Percentiles rank a stretch among this genome's conserved stretches.
These are phyloP conservation scores for Candida michaelii DNA, from an alignment of 805 yeast species.

Conservation along the genomic window DNA sequence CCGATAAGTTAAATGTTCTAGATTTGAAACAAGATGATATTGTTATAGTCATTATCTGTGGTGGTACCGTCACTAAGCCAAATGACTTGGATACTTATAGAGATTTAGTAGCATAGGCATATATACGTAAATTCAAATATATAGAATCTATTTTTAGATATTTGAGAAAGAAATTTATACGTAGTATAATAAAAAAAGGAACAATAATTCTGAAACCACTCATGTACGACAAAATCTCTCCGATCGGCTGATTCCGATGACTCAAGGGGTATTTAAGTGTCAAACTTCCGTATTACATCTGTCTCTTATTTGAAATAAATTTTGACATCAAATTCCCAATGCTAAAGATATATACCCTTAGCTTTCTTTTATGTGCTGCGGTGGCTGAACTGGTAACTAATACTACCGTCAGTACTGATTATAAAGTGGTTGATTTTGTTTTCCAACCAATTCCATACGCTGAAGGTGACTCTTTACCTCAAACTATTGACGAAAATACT, in stretches of 20 bases:
- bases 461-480: slow-evolving; percentile 3
- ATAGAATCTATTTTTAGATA: too few species aligned
- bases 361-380: slow-evolving; percentile 1
- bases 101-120: too few species aligned
- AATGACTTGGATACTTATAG: slow-evolving; percentile 9
- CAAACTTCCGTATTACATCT: slow-evolving; percentile 1
- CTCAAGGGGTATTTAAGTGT: neutral
- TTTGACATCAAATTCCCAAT: slow-evolving; percentile 3
- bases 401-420: slow-evolving; percentile 3
- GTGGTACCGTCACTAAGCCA: slow-evolving; percentile 22
- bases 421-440: slow-evolving; percentile 3
- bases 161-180: too few species aligned
- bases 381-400: slow-evolving; percentile 4
- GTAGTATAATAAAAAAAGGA: too few species aligned
- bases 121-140: too few species aligned
- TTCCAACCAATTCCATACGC: slow-evolving; percentile 4
- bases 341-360: slow-evolving; percentile 1
- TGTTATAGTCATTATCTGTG: slow-evolving; percentile 29
- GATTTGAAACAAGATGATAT: slow-evolving; percentile 22
- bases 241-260: neutral
- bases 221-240: too few species aligned
- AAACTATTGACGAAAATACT: slow-evolving; percentile 3
- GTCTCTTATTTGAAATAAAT: slow-evolving; percentile 1
- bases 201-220: too few species aligned
- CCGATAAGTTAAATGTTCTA: slow-evolving; percentile 13